phyloP scores from a whole-genome alignment of 306 rosid species.

The Mimosa pudica region DNA sequence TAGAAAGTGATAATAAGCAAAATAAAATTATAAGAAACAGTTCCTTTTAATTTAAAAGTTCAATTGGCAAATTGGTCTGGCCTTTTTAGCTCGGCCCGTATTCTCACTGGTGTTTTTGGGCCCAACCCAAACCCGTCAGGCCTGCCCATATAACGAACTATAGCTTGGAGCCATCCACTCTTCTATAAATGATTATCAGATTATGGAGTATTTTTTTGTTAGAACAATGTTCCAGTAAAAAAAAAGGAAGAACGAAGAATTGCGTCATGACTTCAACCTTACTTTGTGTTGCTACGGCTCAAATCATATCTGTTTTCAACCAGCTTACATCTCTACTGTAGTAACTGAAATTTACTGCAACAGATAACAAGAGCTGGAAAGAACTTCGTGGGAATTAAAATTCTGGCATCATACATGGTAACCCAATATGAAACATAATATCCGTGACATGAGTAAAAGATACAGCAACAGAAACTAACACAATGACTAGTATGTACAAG shows the following conservation, averaged over 20 bases:
- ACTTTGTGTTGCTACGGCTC: not conserved
- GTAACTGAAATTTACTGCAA: not conserved
- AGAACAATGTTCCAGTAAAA: too few relatives aligned
- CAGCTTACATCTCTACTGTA: not conserved
- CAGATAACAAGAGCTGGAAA: not conserved
- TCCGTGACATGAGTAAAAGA: not conserved
- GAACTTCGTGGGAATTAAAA: not conserved
- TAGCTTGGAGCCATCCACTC: too few relatives aligned
- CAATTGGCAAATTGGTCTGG: not conserved
- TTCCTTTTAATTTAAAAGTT: not conserved
- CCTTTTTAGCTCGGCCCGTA: too few relatives aligned
- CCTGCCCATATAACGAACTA: too few relatives aligned
- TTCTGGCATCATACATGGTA: constrained; percentile 20
- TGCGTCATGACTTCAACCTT: not conserved
- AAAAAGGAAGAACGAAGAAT: not conserved
- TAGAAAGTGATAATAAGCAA: not conserved
- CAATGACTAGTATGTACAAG: constrained; percentile 45
- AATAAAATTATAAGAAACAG: not conserved
- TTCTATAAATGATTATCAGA: too few relatives aligned
- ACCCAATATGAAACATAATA: not conserved
- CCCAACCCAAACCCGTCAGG: too few relatives aligned
- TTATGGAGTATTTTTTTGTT: too few relatives aligned
- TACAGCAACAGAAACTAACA: not conserved
- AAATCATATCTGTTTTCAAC: not conserved
- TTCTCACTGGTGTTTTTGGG: too few relatives aligned